A percentile compares a stretch with the other conserved stretches of the same genome.
Evolutionary conservation across 768 basidiomycete species (phyloP).

Genomic region (Strobilomyces echinocephalus): DNA sequence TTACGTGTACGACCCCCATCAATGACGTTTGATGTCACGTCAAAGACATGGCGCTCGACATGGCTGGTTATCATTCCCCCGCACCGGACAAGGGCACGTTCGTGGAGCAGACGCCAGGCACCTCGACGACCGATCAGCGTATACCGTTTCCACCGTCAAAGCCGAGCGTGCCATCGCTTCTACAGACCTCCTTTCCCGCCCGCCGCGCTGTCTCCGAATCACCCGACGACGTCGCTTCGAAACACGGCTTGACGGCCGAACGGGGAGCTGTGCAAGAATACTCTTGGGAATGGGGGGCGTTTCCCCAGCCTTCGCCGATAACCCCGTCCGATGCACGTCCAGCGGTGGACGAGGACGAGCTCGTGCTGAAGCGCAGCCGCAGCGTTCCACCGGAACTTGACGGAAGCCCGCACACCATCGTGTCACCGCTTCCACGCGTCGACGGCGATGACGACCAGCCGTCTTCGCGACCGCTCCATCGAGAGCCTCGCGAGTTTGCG

Average conservation of each 20-base stretch:
- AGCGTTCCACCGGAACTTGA: constrained; percentile 55
- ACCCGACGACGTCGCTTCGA: constrained; percentile 41
- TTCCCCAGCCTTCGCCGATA: constrained; percentile 76
- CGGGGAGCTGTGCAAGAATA: constrained; percentile 54
- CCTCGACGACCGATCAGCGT: constrained; percentile 5
- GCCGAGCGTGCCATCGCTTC: constrained; percentile 17
- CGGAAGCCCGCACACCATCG: constrained; percentile 35
- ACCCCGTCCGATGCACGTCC: constrained; percentile 8
- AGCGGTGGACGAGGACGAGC: constrained; percentile 19
- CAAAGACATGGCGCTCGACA: constrained; percentile 74
- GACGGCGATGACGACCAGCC: constrained; percentile 23
- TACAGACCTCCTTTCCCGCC: constrained; percentile 32
- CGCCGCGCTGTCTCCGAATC: constrained; percentile 61
- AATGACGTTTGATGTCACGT: constrained; percentile 4
- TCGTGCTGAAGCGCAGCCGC: constrained; percentile 41
- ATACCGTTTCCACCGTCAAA: constrained; percentile 21
- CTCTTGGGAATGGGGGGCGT: constrained; percentile 92
- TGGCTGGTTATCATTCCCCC: constrained; percentile 68
- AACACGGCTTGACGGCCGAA: constrained; percentile 5
- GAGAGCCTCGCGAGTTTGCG: constrained; percentile 33
- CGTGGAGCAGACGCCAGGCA: constrained; percentile 9
- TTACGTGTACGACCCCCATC: constrained; percentile 9
- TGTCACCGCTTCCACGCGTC: constrained; percentile 16
- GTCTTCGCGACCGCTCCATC: neutral
- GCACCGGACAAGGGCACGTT: neutral